Conservation (phyloP, 1,284 basidiomycete species). For the Malassezia slooffiae region DNA sequence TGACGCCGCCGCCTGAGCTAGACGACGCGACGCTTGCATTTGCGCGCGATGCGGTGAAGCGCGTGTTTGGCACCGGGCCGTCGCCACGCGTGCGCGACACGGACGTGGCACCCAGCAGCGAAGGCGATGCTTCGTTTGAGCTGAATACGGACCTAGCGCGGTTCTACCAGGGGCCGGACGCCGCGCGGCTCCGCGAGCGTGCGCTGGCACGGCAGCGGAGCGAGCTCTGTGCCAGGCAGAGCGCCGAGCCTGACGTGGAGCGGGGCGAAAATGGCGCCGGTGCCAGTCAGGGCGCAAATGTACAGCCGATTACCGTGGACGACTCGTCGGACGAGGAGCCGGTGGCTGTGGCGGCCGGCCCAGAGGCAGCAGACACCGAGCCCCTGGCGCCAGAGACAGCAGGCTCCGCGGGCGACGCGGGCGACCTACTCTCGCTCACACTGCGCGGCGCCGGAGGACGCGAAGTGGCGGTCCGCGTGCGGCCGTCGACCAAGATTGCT, state of each 20-base stretch:
- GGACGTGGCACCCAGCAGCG: neutral
- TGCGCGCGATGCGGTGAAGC: constrained; percentile 18
- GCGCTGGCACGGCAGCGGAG: constrained; percentile 20
- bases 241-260: constrained; percentile 3
- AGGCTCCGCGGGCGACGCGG: neutral
- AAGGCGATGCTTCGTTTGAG: constrained; percentile 15
- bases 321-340: constrained; percentile 15
- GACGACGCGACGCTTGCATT: constrained; percentile 14
- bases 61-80: constrained; percentile 14
- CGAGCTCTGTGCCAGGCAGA: constrained; percentile 9
- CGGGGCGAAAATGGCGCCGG: neutral
- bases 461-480: constrained; percentile 19
- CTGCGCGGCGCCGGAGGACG: constrained; percentile 16
- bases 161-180: constrained; percentile 22
- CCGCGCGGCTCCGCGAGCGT: constrained; percentile 21
- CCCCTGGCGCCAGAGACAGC: neutral
- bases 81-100: constrained; percentile 3
- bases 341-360: neutral
- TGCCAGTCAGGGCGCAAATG: neutral
- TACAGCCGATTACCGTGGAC: neutral
- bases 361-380: neutral
- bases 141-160: constrained; percentile 28
- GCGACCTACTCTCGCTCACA: constrained; percentile 17
- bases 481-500: constrained; percentile 18
- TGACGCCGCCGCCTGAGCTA: constrained; percentile 16